Percentiles rank a stretch among this genome's conserved stretches.
Evolutionary conservation across 2,329 filamentous ascomycete species (phyloP).

Genomic region (Botryosphaeria dothidea): DNA sequence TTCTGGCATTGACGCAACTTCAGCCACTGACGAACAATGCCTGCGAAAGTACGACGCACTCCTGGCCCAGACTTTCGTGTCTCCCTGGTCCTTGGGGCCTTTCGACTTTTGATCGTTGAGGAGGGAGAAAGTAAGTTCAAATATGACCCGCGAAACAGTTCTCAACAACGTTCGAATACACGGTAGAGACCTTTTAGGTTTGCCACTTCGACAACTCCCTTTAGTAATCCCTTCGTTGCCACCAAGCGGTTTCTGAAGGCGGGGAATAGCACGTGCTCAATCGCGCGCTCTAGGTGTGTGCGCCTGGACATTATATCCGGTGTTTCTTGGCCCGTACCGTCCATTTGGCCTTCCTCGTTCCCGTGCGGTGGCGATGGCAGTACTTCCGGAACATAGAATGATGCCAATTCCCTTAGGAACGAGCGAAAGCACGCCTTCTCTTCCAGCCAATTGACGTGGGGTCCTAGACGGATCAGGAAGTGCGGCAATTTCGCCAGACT

Average conservation of each 20-base stretch:
- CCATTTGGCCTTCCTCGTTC: slow-evolving; percentile 25
- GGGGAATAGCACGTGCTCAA: slow-evolving; percentile 89
- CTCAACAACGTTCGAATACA: slow-evolving; percentile 90
- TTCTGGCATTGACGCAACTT: not conserved
- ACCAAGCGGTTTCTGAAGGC: slow-evolving; percentile 81
- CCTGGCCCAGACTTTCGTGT: not conserved
- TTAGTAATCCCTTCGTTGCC: slow-evolving; percentile 75
- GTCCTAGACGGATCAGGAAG: slow-evolving; percentile 85
- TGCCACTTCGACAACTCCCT: slow-evolving; percentile 81
- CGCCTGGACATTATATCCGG: slow-evolving; percentile 55
- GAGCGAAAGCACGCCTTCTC: slow-evolving; percentile 85
- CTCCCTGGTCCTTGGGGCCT: not conserved
- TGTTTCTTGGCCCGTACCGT: slow-evolving; percentile 32
- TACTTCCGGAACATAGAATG: slow-evolving; percentile 87
- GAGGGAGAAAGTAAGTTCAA: too few species aligned
- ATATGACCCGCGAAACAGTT: too few species aligned
- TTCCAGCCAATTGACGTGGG: slow-evolving; percentile 80
- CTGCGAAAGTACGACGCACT: not conserved
- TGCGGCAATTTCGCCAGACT: slow-evolving; percentile 81
- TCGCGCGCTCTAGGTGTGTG: slow-evolving; percentile 67
- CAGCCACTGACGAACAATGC: not conserved
- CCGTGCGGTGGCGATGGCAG: slow-evolving; percentile 58
- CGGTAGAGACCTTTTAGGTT: slow-evolving; percentile 90
- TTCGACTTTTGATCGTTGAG: too few species aligned
- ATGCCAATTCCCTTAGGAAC: slow-evolving; percentile 82